A percentile compares a stretch with the other conserved stretches of the same genome.
These are phyloP conservation scores for Buxus sempervirens DNA, from an alignment of 164 flowering plant species.

Conservation along the genomic window DNA sequence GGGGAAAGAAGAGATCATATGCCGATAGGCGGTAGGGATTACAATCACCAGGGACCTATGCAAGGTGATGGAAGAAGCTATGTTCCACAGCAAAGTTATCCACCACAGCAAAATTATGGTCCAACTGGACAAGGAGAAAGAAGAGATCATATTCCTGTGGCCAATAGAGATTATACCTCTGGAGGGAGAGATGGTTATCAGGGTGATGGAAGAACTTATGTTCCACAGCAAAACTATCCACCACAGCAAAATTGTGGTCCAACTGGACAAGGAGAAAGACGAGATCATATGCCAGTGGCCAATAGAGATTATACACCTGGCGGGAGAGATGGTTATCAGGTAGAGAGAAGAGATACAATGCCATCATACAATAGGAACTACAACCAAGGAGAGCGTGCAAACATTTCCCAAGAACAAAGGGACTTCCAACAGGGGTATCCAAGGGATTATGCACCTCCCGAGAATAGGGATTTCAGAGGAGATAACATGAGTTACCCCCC, in stretches of 20 bases:
- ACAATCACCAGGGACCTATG: constrained; percentile 14
- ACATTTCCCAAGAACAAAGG: constrained; percentile 20
- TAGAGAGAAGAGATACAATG: constrained; percentile 16
- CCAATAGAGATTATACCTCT: too few relatives aligned
- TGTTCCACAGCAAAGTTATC: constrained; percentile 26
- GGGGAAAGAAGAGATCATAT: background rate
- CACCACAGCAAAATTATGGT: constrained; percentile 30
- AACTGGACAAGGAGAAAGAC: background rate
- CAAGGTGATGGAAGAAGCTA: constrained; percentile 36
- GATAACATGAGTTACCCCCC: constrained; percentile 30
- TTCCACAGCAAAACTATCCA: constrained; percentile 26
- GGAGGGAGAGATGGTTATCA: background rate
- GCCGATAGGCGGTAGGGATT: background rate
- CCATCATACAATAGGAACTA: constrained; percentile 29
- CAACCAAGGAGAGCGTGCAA: constrained; percentile 27
- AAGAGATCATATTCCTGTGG: background rate
- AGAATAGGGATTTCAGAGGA: constrained; percentile 28
- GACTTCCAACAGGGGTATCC: constrained; percentile 24
- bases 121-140: constrained; percentile 17
- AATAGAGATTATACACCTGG: constrained; percentile 16
- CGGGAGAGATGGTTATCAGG: constrained; percentile 18
- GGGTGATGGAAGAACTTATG: constrained; percentile 24
- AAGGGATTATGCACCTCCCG: constrained; percentile 30
- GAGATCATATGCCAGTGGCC: background rate
- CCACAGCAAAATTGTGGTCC: constrained; percentile 32